Percentiles rank a stretch among this genome's conserved stretches.
Conservation (phyloP, 2,329 filamentous ascomycete species). For the Sporothrix phasma region DNA sequence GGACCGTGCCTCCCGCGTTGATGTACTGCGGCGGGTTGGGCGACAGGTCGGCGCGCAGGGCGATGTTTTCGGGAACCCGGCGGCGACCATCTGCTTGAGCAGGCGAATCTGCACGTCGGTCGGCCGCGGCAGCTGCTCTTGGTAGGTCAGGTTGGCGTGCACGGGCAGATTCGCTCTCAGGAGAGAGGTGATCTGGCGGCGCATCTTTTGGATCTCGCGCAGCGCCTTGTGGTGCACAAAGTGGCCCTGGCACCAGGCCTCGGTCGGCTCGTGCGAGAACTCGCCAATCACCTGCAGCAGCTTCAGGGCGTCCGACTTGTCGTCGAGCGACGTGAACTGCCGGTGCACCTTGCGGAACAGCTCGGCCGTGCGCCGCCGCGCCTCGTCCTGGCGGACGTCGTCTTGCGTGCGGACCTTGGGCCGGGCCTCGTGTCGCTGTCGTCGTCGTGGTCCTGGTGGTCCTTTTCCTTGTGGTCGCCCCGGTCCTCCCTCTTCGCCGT, state of each 20-base stretch:
- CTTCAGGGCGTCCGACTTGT: slow-evolving; percentile 80
- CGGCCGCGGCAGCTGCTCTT: slow-evolving; percentile 48
- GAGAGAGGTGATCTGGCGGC: slow-evolving; percentile 72
- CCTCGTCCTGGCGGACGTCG: slow-evolving; percentile 62
- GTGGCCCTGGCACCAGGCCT: slow-evolving; percentile 68
- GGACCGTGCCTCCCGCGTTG: slow-evolving; percentile 26
- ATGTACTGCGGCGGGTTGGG: slow-evolving; percentile 58
- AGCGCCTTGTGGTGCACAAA: slow-evolving; percentile 84
- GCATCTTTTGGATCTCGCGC: slow-evolving; percentile 74
- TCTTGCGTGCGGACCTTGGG: slow-evolving; percentile 47
- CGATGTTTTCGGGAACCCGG: slow-evolving; percentile 88
- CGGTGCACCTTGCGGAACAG: slow-evolving; percentile 62
- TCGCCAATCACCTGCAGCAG: slow-evolving; percentile 80
- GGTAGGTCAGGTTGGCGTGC: slow-evolving; percentile 47
- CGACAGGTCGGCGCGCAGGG: slow-evolving; percentile 80
- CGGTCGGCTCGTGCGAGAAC: slow-evolving; percentile 64
- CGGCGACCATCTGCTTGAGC: slow-evolving; percentile 82
- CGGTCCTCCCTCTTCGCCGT: slow-evolving; percentile 24
- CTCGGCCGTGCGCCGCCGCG: slow-evolving; percentile 52
- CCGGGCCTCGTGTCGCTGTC: background rate
- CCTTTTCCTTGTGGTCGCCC: slow-evolving; percentile 28
- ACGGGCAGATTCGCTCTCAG: slow-evolving; percentile 63
- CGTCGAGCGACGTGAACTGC: slow-evolving; percentile 71
- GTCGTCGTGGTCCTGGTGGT: slow-evolving; percentile 33
- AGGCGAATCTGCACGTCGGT: slow-evolving; percentile 62